phyloP scores from a whole-genome alignment of 148 eudicot genomes.

The Beta vulgaris region DNA sequence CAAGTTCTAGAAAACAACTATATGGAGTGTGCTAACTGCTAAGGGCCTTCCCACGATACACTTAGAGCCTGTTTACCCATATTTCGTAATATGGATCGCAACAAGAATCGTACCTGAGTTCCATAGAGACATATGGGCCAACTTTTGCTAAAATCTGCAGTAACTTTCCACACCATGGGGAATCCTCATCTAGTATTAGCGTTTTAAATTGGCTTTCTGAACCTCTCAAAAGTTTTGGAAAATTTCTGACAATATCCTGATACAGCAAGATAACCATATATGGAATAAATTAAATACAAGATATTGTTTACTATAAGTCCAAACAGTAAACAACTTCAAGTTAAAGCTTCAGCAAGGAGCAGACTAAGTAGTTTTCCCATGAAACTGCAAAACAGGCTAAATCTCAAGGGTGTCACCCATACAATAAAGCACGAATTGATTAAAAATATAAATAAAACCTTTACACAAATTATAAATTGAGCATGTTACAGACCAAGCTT shows the following conservation, averaged over 20 bases:
- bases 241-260: conserved; percentile 59
- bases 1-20: neutral
- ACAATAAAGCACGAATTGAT: neutral
- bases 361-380: neutral
- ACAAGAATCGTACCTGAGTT: conserved; percentile 49
- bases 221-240: conserved; percentile 74
- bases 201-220: conserved; percentile 51
- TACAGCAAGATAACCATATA: conserved; percentile 6
- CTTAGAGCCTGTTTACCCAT: neutral
- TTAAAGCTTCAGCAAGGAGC: neutral
- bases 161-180: conserved; percentile 47
- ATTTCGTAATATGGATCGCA: neutral
- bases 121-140: conserved; percentile 47
- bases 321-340: neutral
- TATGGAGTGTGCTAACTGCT: neutral
- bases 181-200: conserved; percentile 46
- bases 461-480: neutral
- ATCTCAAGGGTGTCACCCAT: neutral
- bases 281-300: neutral
- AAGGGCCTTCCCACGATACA: neutral
- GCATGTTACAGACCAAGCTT: neutral
- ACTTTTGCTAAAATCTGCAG: conserved; percentile 58
- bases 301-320: neutral
- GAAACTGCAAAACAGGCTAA: neutral
- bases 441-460: no score